Conservation (phyloP, 768 basidiomycete species). For the Naganishia friedmannii region DNA sequence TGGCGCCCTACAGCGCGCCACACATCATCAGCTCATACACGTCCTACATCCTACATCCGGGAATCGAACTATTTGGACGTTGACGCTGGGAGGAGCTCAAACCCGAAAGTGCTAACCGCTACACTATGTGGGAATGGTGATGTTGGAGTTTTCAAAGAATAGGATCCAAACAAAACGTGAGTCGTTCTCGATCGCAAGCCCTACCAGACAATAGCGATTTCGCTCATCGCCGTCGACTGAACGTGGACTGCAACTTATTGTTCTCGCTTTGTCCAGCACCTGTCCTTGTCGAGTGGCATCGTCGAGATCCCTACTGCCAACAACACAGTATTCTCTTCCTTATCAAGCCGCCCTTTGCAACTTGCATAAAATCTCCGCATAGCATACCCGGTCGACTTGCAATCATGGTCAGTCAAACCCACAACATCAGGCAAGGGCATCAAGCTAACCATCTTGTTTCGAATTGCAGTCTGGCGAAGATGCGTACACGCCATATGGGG, state of each 20-base stretch:
- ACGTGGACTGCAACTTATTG: background rate
- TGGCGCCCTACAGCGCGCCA: too few relatives aligned
- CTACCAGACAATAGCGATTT: background rate
- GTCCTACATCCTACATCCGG: too few relatives aligned
- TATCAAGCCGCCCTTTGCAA: background rate
- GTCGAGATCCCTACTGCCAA: background rate
- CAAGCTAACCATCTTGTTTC: conserved; percentile 3
- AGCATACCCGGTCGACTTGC: background rate
- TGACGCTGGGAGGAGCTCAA: background rate
- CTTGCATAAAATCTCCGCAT: background rate
- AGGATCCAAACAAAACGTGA: too few relatives aligned
- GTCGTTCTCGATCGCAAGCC: background rate
- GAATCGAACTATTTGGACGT: conserved; percentile 23
- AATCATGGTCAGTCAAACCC: background rate
- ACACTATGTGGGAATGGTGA: conserved; percentile 21
- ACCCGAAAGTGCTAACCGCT: conserved; percentile 25
- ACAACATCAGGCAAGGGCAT: background rate
- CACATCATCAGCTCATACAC: too few relatives aligned
- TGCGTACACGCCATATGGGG: conserved; percentile 57
- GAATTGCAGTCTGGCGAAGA: background rate
- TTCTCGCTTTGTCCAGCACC: background rate
- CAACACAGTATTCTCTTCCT: background rate
- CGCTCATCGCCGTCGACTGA: background rate
- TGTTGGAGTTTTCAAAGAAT: too few relatives aligned
- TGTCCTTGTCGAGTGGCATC: background rate